Evolutionary conservation across 139 green algal species (phyloP), one percentile per base, ranked within the genome.

Genomic region (Zygnema cylindricum): DNA sequence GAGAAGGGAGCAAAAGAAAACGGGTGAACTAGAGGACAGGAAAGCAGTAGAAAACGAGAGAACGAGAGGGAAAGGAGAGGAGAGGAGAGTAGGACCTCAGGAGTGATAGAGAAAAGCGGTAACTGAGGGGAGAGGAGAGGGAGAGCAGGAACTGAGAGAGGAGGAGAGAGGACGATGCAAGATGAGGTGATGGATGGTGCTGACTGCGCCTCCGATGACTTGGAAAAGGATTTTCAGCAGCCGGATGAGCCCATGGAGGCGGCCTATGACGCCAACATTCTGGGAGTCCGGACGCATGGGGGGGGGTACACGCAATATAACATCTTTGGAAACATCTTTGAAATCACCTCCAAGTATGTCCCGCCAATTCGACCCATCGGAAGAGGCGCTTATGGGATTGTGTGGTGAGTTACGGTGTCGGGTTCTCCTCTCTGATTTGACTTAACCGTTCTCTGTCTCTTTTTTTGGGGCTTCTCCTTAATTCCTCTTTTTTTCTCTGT

Each of bases 291-390:
- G n/a, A 82, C 69, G 33, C 54, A 90, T 39, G 84, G 49, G n/a
- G 88, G 82, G 1, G 55, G 25, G 16, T 92, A 92, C 38, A 87
- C 36, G 40, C 84, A 90, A n/a, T 92, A 92, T 43, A 91, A 91
- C n/a, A 86, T 92, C 2, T 92, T 55, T 21, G 89, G 89, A 1
- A 92, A 92, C 86, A 40, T 94, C 1, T 94, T 95, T 82, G 93
- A 95, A 76, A 92, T 95, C 73, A 69, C 88, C n/a, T 75, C 90
- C 1, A 93, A 92, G 87, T 95, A 95, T 86, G 83, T 77, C 1
- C 93, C 93, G 32, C 86, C 86, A 25, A 94, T 95, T 21, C 91
- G 93, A 57, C 93, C 92, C 1, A 94, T 95, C 38, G 93, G 93
- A 0, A 91, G 93, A 38, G 93, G 93, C 16, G 93, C 93, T 33